These are phyloP conservation scores for Clitocybe nebularis DNA, from an alignment of 1,284 basidiomycete genomes.

Conservation along the genomic window DNA sequence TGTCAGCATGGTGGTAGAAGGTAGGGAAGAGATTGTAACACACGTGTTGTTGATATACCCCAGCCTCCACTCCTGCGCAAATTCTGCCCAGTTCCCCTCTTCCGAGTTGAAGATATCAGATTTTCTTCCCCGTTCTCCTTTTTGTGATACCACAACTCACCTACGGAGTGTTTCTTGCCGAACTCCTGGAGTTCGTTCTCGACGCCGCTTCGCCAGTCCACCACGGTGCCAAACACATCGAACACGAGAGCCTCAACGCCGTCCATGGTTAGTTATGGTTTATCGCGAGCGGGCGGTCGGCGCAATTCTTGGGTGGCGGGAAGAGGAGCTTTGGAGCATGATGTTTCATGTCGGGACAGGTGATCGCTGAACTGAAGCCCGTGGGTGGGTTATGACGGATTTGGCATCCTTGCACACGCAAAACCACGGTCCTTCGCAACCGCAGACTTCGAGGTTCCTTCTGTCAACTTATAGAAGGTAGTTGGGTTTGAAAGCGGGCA, in stretches of 20 bases:
- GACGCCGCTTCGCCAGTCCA: conserved; percentile 56
- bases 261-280: conserved; percentile 18
- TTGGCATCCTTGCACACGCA: neutral
- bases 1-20: neutral
- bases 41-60: conserved; percentile 48
- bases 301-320: no score
- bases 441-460: no score
- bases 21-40: conserved; percentile 15
- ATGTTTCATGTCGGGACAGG: no score
- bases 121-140: neutral
- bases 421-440: no score
- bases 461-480: no score
- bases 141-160: conserved; percentile 12
- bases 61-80: conserved; percentile 54
- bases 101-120: neutral
- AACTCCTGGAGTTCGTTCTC: conserved; percentile 34
- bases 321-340: neutral
- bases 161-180: conserved; percentile 24
- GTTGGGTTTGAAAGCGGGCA: no score
- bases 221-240: conserved; percentile 63
- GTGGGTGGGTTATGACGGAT: no score
- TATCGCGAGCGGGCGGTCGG: no score
- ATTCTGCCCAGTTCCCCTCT: conserved; percentile 41
- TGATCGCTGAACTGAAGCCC: no score
- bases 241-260: conserved; percentile 54